Evolutionary conservation across 1,139 yeast genomes (phyloP), one percentile per base, ranked within the genome.

Genomic region (Kodamaea derodonti): DNA sequence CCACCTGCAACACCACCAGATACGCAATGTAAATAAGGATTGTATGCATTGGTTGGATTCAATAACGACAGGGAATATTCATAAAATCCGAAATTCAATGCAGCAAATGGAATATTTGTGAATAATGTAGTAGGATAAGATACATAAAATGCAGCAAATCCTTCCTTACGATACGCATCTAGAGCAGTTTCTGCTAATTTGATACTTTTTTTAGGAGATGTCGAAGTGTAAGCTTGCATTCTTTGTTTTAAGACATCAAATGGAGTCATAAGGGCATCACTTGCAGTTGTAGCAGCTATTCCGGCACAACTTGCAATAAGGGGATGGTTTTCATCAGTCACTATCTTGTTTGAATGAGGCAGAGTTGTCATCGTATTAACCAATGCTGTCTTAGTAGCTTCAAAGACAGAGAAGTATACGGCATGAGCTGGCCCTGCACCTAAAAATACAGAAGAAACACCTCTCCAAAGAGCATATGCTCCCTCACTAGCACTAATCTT

Each of bases 381-480:
- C 71, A 70, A 37, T 55, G 62, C 54, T 20, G 84, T 78, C 58
- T 90, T 90, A 40, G 92, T 75, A 31, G 81, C 74, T 62, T 92
- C 99, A 61, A 90, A 94, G 6, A 95, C 95, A n/a, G 92, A 84
- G 60, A 90, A 92, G 62, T 94, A 94, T 12, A 94, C 85, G 1
- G 98, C 98, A 63, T 92, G 99, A 8, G 98, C 97, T 2, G 99
- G 99, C 4, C 98, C 99, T n/a, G 99, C 97, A 29, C 99, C 99
- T 43, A 92, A 57, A 9, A 90, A 80, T 44, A 94, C 95, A 2
- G 96, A 85, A 12, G 92, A 81, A 23, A 92, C 88, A 40, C 99
- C 99, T 54, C 95, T 72, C 96, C 97, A 92, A 30, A 90, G 73
- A 1, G 95, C 85, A 39, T 78, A 58, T 3, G 94, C 85, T 2